Base-by-base conservation (phyloP, 352 stramenopile species). In the Hyaloperonospora brassicae region DNA sequence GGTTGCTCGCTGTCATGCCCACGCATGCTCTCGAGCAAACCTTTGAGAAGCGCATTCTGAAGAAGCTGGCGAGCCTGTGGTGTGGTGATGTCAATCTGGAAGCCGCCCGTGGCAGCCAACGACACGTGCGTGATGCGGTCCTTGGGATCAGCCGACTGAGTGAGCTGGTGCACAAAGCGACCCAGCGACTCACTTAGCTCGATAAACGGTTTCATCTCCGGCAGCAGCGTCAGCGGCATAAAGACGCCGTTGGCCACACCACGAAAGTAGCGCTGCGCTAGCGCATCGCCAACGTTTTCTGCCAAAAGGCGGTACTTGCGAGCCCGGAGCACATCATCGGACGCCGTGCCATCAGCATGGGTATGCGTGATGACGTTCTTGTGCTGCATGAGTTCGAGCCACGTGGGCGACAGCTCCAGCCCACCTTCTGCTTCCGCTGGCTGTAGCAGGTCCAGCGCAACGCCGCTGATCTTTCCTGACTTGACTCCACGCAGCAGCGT, bases 321-420 rank as follows among this genome's bases (percentile, higher is more conserved):
- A 0, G 67, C 62, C 14, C 69, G 55, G 41, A 92, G 73, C 63
- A 95, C 80, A 11, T 89, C 81, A 64, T 96, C 86, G 21, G 62
- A 73, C 43, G 83, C 84, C 22, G 84, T 86, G 10, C 86, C 91
- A 48, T 96, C 90, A 35, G 92, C 77, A 64, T 98, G 92, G 14
- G 84, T 82, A 45, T 91, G 72, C 46, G 84, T 75, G 27, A 98
- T 81, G 45, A 96, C 76, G 45, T 89, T 92, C 11, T 86, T 67
- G 64, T 98, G 89, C 54, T 80, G 73, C 59, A 87, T 84, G 10
- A 98, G 70, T 30, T 76, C 36, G 13, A 68, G 68, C 66, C 85
- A 91, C 35, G 62, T 62, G 0, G 74, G 68, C 6, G 69, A 68
- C 12, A 66, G 31, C 31, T 70, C 62, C 14, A 62, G 21, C 30